Base-by-base conservation (phyloP, 768 basidiomycete species). In the Asterophora lycoperdoides region DNA sequence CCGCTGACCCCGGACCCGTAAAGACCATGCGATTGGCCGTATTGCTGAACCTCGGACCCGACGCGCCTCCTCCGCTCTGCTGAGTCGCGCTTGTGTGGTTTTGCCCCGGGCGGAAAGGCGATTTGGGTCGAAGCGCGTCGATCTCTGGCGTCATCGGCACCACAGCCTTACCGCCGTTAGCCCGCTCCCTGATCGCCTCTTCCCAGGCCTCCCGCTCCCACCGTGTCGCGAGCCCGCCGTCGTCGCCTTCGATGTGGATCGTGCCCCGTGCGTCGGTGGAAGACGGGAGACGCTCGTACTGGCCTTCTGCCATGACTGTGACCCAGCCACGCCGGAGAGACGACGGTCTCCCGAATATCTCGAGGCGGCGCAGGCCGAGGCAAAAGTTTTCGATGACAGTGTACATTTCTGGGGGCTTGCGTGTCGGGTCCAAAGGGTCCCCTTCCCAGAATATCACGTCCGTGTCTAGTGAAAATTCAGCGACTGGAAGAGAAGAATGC, bases 321-420 rank as follows among this genome's bases (percentile, higher is more conserved):
- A 96, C 84, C 96, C 96, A 99, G 5, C 95, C 95, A 9, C 83
- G 79, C 0, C 94, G 81, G 5, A 90, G 69, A 0, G 80, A 83
- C 19, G 83, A 78, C 0, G 79, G 75, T 2, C 81, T 79, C 0
- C 89, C 92, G 55, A 93, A 97, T 10, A 99, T 69, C 62, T 98
- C 93, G 11, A 99, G 80, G 2, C 96, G 81, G 13, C 95, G 84
- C 0, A 87, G 78, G 4, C 94, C 96, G 42, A 96, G 84, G 62
- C 94, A 98, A 65, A 99, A 98, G 65, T 95, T 97, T 68, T 99
- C 96, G 62, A 98, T 88, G 35, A 99, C 78, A 4, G 86, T 85
- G 69, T 97, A 94, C 75, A 93, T 89, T 65, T 98, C 95, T 14
- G 94, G 93, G 1, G 96, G 96, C 68, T 92, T 92, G 37, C 83